Conservation (phyloP, 2,329 filamentous ascomycete species). For the Fusarium sp. region DNA sequence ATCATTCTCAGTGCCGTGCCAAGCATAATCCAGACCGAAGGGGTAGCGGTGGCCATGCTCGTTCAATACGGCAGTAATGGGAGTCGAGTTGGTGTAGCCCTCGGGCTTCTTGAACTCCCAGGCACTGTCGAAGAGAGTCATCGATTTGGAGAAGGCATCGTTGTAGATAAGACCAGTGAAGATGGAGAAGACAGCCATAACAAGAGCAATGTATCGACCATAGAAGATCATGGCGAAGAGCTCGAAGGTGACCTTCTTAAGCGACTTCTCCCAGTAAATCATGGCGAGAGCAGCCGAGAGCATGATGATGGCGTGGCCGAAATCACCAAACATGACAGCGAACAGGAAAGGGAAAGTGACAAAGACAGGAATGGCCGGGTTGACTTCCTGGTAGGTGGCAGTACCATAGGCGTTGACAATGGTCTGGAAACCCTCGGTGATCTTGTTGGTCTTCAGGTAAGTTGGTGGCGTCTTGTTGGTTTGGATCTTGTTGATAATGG, state of each 20-base stretch:
- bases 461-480: constrained; percentile 98
- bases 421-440: constrained; percentile 97
- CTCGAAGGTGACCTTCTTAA: constrained; percentile 94
- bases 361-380: constrained; percentile 93
- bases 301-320: constrained; percentile 94
- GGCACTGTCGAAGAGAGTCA: constrained; percentile 88
- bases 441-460: constrained; percentile 98
- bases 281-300: constrained; percentile 84
- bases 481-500: constrained; percentile 97
- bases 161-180: constrained; percentile 99
- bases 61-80: constrained; percentile 76
- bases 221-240: constrained; percentile 99
- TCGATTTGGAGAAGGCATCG: constrained; percentile 93
- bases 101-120: constrained; percentile 83
- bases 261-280: constrained; percentile 95
- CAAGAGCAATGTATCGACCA: constrained; percentile 96
- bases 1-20: constrained; percentile 96
- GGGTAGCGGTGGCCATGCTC: constrained; percentile 85
- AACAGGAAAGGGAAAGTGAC: constrained; percentile 99
- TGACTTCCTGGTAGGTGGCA: constrained; percentile 96
- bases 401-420: constrained; percentile 99
- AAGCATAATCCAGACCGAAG: constrained; percentile 94
- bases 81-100: constrained; percentile 72
- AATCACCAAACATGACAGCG: constrained; percentile 99
- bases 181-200: constrained; percentile 98